These are phyloP conservation scores for Colletotrichum siamense DNA, from an alignment of 2,329 filamentous ascomycete genomes.

Conservation along the genomic window DNA sequence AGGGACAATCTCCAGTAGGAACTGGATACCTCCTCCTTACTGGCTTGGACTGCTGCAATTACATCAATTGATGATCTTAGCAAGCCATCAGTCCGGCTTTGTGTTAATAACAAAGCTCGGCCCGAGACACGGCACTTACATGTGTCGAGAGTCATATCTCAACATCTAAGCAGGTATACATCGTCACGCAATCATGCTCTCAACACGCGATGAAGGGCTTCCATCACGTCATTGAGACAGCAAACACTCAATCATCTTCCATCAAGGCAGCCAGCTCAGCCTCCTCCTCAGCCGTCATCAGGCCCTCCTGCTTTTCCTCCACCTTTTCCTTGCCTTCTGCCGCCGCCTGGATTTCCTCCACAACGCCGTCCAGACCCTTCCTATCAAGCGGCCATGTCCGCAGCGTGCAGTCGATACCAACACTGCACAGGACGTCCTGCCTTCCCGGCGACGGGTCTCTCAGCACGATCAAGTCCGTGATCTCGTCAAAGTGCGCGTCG, in stretches of 20 bases:
- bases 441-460: conserved; percentile 35
- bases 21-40: background rate
- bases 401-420: conserved; percentile 89
- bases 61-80: background rate
- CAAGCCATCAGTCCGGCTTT: background rate
- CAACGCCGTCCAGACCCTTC: conserved; percentile 57
- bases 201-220: background rate
- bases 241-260: conserved; percentile 66
- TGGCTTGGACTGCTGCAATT: background rate
- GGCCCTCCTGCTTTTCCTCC: conserved; percentile 49
- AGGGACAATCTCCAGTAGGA: background rate
- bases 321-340: conserved; percentile 46
- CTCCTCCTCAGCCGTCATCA: conserved; percentile 89
- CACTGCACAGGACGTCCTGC: conserved; percentile 70
- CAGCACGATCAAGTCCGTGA: conserved; percentile 78
- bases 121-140: background rate
- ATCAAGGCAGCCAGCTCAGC: conserved; percentile 90
- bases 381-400: conserved; percentile 80
- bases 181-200: background rate
- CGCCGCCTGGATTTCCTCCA: conserved; percentile 50
- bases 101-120: background rate
- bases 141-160: background rate
- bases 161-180: background rate
- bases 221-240: background rate
- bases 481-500: conserved; percentile 89